Evolutionary conservation across 139 green algal genomes (phyloP).

Genomic region (Auxenochlorella pyrenoidosa): DNA sequence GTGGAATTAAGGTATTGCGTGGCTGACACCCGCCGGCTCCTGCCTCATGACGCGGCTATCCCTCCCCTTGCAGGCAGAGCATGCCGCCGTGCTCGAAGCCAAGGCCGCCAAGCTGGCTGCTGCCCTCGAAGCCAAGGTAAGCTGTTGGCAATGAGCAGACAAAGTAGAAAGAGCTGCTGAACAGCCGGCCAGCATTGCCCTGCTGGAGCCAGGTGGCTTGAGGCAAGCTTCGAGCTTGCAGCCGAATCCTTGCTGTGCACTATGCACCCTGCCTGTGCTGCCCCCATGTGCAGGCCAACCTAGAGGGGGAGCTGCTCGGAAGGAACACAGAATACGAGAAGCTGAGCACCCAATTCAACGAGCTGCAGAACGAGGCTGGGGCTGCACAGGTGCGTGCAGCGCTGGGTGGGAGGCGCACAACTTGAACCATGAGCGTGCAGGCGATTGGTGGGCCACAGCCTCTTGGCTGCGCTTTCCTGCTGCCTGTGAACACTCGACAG

Average conservation of each 20-base stretch:
- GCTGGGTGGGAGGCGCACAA: not conserved
- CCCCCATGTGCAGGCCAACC: not conserved
- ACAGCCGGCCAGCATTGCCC: too few species aligned
- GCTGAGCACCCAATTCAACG: not conserved
- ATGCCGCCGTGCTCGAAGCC: constrained; percentile 1
- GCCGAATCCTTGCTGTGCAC: not conserved
- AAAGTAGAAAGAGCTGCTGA: not conserved
- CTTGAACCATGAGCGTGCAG: not conserved
- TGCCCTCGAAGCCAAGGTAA: constrained; percentile 20
- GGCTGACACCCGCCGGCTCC: too few species aligned
- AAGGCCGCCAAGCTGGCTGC: not conserved
- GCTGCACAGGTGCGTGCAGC: not conserved
- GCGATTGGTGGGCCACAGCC: too few species aligned
- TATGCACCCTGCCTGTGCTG: not conserved
- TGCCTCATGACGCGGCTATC: too few species aligned
- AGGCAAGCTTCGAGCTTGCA: not conserved
- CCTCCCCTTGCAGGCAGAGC: not conserved
- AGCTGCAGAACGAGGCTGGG: constrained; percentile 11
- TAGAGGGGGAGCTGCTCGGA: not conserved
- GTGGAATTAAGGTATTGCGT: too few species aligned
- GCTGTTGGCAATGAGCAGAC: not conserved
- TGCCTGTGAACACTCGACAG: not conserved
- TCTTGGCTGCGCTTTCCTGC: too few species aligned
- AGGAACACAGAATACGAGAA: not conserved
- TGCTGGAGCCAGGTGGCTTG: too few species aligned